Evolutionary conservation across 352 stramenopile genomes (phyloP), one percentile per base, ranked within the genome.

Genomic region (Globisporangium cylindrosporum): DNA sequence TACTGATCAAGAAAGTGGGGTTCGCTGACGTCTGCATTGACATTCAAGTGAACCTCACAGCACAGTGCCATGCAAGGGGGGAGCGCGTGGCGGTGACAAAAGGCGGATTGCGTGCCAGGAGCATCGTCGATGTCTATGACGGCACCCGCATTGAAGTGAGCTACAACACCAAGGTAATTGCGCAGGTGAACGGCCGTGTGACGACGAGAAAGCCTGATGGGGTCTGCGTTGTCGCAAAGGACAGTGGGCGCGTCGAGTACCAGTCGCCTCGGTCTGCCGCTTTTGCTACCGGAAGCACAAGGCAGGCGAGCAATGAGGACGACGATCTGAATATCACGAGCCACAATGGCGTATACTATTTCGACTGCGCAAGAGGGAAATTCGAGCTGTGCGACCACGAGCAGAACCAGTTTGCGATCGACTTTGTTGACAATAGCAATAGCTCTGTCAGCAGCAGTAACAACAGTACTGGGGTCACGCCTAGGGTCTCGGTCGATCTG

Each of bases 131-230:
- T 10, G 53, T 76, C 6, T 74, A 78, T 22, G 82, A 94, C 24
- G 86, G 84, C 62, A 91, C 86, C 14, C 41, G 66, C n/a, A 67
- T 92, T 4, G 75, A 90, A 46, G 69, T 90, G 38, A 78, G 79
- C 53, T 94, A 94, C 69, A 90, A 94, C 59, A 92, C 86, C 27
- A 86, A 86, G 51, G 81, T 94, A 5, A 83, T 89, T 14, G 86
- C 86, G 2, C 80, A 90, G 34, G 84, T 94, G 32, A 91, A 92
- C 63, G 86, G 84, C 38, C 77, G 80, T 41, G 74, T 92, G 34
- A 81, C 79, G 25, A 70, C 79, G 10, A 43, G 68, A 10, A 91
- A 89, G 56, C 74, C 78, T 22, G 73, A 71, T 29, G 81, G 84
- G 15, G 72, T 76, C 51, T 70, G 72, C 7, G 59, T 92, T 9